phyloP scores from a whole-genome alignment of 176 grass and related monocot species.

The Rhynchospora pubera region DNA sequence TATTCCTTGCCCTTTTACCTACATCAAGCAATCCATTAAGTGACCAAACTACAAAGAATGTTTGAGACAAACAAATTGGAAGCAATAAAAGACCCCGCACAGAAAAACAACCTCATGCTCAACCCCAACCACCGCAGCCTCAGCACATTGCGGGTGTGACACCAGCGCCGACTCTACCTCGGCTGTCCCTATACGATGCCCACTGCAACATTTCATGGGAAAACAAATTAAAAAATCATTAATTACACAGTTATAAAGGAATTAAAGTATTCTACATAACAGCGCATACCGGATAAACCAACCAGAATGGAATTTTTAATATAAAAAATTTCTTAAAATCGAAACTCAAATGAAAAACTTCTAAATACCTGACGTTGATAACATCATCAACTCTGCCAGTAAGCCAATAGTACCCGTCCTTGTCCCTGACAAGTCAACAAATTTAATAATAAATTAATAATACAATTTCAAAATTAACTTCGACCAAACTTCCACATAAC shows the following conservation, averaged over 20 bases:
- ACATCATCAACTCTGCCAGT: constrained; percentile 98
- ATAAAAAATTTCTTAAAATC: not conserved
- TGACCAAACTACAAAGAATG: not conserved
- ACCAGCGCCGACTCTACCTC: constrained; percentile 95
- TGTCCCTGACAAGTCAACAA: constrained; percentile 59
- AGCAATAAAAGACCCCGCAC: not conserved
- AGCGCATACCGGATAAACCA: not conserved
- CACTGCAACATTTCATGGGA: constrained; percentile 34
- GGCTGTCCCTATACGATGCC: constrained; percentile 92
- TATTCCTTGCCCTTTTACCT: constrained; percentile 98
- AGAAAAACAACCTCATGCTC: constrained; percentile 76
- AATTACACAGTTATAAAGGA: not conserved
- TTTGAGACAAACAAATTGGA: constrained; percentile 17
- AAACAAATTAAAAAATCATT: not conserved
- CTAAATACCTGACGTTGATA: constrained; percentile 86
- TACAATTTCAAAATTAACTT: constrained; percentile 15
- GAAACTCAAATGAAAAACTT: not conserved
- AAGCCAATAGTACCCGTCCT: constrained; percentile 90
- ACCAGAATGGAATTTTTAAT: not conserved
- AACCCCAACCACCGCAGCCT: constrained; percentile 90
- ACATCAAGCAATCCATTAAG: constrained; percentile 16
- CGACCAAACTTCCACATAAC: not conserved
- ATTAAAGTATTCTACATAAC: not conserved
- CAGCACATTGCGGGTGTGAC: constrained; percentile 83
- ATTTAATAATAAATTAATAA: not conserved